Evolutionary conservation across 805 yeast genomes (phyloP).

Genomic region (Barnettozyma californica): DNA sequence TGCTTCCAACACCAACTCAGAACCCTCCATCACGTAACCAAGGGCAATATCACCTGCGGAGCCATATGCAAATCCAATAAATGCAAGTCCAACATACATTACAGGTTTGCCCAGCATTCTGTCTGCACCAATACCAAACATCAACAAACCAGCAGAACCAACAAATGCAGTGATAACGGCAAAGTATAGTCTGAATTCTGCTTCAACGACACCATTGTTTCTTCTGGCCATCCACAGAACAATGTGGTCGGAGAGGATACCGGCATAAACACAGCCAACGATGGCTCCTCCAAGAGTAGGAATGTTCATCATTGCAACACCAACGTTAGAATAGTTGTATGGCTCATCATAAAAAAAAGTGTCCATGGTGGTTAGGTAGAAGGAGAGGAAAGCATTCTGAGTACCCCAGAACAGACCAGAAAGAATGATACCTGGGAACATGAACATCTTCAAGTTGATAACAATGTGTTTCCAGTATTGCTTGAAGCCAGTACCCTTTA

Average conservation of each 20-base stretch:
- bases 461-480: constrained; percentile 54
- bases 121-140: constrained; percentile 65
- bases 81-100: constrained; percentile 56
- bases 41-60: constrained; percentile 67
- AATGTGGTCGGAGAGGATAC: constrained; percentile 52
- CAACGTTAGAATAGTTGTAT: constrained; percentile 57
- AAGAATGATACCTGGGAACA: constrained; percentile 58
- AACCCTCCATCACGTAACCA: constrained; percentile 65
- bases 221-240: constrained; percentile 57
- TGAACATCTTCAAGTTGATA: constrained; percentile 49
- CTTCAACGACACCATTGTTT: constrained; percentile 57
- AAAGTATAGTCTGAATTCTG: constrained; percentile 59
- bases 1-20: constrained; percentile 64
- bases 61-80: constrained; percentile 66
- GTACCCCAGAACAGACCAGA: constrained; percentile 78
- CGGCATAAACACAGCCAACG: constrained; percentile 63
- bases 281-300: constrained; percentile 65
- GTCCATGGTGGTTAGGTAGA: constrained; percentile 70
- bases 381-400: constrained; percentile 71
- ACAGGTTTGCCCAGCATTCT: constrained; percentile 47
- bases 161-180: constrained; percentile 49
- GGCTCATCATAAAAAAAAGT: constrained; percentile 61
- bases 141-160: constrained; percentile 56
- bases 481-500: constrained; percentile 59
- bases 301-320: constrained; percentile 71